Percentiles rank a stretch among this genome's conserved stretches.
These are phyloP conservation scores for Hypholoma sublateritium DNA, from an alignment of 768 basidiomycete genomes.

Conservation along the genomic window DNA sequence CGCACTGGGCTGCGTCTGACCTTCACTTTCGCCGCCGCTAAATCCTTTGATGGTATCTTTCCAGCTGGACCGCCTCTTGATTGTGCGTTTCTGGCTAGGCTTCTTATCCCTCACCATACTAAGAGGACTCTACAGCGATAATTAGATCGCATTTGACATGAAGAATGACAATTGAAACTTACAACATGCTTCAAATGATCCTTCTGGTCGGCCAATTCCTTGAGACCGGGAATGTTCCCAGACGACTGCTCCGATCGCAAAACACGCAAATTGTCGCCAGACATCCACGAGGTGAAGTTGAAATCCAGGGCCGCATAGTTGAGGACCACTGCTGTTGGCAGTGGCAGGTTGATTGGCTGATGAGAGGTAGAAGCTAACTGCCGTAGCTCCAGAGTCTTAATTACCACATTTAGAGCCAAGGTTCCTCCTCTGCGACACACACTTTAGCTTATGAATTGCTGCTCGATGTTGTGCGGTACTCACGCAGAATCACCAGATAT, in stretches of 20 bases:
- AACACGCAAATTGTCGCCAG: constrained; percentile 77
- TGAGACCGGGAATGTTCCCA: constrained; percentile 72
- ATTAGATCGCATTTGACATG: constrained; percentile 1
- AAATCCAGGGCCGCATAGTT: constrained; percentile 95
- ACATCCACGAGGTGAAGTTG: constrained; percentile 98
- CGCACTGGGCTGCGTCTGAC: constrained; percentile 11
- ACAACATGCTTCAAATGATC: constrained; percentile 84
- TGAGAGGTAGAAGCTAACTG: constrained; percentile 30
- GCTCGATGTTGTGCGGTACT: constrained; percentile 32
- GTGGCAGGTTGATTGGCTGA: constrained; percentile 48
- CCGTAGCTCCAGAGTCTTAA: constrained; percentile 78
- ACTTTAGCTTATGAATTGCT: constrained; percentile 9
- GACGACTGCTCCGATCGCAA: constrained; percentile 87
- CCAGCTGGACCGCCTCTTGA: constrained; percentile 59
- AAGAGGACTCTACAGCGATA: constrained; percentile 62
- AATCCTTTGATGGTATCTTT: constrained; percentile 55
- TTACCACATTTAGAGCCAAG: constrained; percentile 79
- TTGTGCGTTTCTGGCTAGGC: constrained; percentile 37
- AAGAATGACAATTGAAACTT: constrained; percentile 12
- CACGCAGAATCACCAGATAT: constrained; percentile 97
- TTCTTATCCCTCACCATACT: constrained; percentile 83
- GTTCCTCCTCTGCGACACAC: constrained; percentile 71
- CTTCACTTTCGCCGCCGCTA: constrained; percentile 36
- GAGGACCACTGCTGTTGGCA: constrained; percentile 81
- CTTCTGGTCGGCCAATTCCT: constrained; percentile 72